phyloP scores from a whole-genome alignment of 1,284 basidiomycete genomes.

The Sanguinoderma infundibulare region DNA sequence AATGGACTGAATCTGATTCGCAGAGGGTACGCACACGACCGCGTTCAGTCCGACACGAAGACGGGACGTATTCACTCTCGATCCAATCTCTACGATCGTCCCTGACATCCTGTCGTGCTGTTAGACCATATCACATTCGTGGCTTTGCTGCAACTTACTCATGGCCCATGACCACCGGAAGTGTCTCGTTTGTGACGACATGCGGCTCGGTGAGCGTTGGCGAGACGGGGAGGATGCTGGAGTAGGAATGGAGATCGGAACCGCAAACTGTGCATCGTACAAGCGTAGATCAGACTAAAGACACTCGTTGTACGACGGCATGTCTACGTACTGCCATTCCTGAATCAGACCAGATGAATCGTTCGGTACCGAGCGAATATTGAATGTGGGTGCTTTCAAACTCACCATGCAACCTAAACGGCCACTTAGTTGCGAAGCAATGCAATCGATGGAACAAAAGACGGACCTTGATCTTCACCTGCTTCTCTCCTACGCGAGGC shows the following conservation, averaged over 20 bases:
- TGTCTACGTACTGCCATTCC: conserved; percentile 12
- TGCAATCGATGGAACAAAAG: not conserved
- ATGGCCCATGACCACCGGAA: conserved; percentile 37
- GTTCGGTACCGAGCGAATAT: not conserved
- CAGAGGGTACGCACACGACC: conserved; percentile 32
- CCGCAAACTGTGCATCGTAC: conserved; percentile 20
- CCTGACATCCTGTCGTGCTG: conserved; percentile 34
- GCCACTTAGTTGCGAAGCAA: not conserved
- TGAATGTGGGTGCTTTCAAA: too few relatives aligned
- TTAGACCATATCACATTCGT: too few relatives aligned
- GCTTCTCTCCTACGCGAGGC: conserved; percentile 23
- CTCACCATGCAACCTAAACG: conserved; percentile 21
- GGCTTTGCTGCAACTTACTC: conserved; percentile 29
- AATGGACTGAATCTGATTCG: not conserved
- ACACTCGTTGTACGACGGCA: not conserved
- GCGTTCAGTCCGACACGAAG: conserved; percentile 35
- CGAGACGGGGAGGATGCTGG: conserved; percentile 23
- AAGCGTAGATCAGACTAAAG: not conserved
- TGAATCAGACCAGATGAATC: not conserved
- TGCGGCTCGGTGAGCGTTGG: conserved; percentile 31
- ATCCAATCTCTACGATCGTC: conserved; percentile 34
- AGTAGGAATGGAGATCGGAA: conserved; percentile 36
- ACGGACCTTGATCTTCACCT: conserved; percentile 39
- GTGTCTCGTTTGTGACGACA: conserved; percentile 31
- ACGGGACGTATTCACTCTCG: conserved; percentile 28